phyloP scores from a whole-genome alignment of 805 yeast genomes.

The Cyberlindnera maritima region DNA sequence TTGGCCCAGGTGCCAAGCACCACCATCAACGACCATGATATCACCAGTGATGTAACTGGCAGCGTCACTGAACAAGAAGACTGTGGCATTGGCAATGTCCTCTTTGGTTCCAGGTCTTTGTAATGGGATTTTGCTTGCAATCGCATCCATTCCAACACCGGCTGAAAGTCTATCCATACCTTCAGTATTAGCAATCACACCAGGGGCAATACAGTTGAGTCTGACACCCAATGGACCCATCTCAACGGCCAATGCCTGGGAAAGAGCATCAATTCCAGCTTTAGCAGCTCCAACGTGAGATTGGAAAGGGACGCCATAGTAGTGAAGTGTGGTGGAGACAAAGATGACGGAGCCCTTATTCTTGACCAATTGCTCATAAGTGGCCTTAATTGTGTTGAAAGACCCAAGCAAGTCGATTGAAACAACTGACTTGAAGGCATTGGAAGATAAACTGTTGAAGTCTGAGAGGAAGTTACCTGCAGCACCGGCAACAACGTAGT shows the following conservation, averaged over 20 bases:
- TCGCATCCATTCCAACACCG: constrained; percentile 37
- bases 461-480: constrained; percentile 91
- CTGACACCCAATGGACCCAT: constrained; percentile 87
- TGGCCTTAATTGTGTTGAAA: constrained; percentile 85
- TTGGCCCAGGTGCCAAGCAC: constrained; percentile 76
- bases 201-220: constrained; percentile 87
- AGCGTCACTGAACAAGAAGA: constrained; percentile 80
- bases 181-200: constrained; percentile 84
- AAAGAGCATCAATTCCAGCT: constrained; percentile 90
- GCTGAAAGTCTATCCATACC: constrained; percentile 67
- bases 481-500: constrained; percentile 90
- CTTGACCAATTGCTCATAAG: constrained; percentile 58
- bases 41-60: constrained; percentile 77
- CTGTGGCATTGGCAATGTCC: constrained; percentile 88
- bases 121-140: constrained; percentile 47
- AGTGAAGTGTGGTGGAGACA: constrained; percentile 87
- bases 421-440: constrained; percentile 86
- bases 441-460: constrained; percentile 71
- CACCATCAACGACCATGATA: constrained; percentile 85
- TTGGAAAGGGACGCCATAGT: constrained; percentile 86
- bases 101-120: constrained; percentile 65
- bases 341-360: constrained; percentile 73
- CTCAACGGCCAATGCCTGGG: constrained; percentile 84
- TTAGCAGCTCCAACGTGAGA: constrained; percentile 92
- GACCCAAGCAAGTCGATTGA: constrained; percentile 88